A percentile compares a stretch with the other conserved stretches of the same genome.
Evolutionary conservation across 495 filamentous ascomycete species (phyloP).

Genomic region (Alectoria sarmentosa): DNA sequence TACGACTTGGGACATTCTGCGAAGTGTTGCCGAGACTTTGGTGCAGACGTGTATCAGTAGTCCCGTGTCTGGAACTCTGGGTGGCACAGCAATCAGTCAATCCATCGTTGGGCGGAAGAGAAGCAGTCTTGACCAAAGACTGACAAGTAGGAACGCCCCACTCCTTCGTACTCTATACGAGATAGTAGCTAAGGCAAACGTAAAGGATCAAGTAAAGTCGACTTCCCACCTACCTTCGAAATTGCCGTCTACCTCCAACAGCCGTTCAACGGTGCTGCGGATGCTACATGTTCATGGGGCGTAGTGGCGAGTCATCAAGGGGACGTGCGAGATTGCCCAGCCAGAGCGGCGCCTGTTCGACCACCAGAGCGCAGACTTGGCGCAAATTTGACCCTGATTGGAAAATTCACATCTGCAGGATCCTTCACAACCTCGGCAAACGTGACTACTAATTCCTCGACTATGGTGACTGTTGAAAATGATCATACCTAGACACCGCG

Average conservation of each 20-base stretch:
- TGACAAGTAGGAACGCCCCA: neutral
- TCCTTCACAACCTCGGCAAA: neutral
- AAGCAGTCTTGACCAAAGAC: neutral
- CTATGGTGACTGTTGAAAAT: neutral
- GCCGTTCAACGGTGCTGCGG: constrained; percentile 3
- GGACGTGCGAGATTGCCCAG: constrained; percentile 7
- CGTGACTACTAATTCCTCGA: neutral
- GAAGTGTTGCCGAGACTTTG: constrained; percentile 5
- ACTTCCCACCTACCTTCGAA: neutral
- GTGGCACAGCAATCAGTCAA: constrained; percentile 5
- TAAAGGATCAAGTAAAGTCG: neutral
- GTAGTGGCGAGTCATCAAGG: constrained; percentile 10
- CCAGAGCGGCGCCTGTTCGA: neutral
- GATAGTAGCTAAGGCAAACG: too few relatives aligned
- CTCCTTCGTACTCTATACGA: neutral
- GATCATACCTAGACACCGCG: too few relatives aligned
- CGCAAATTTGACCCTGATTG: neutral
- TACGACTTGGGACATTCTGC: constrained; percentile 13
- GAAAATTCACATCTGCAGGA: neutral
- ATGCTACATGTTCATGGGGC: constrained; percentile 6
- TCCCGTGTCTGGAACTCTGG: neutral
- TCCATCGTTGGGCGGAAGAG: neutral
- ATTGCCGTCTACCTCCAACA: constrained; percentile 9
- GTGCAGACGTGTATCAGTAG: constrained; percentile 3
- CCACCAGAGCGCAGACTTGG: constrained; percentile 8